phyloP scores from a whole-genome alignment of 164 flowering plant genomes.

The Tinospora cordifolia region DNA sequence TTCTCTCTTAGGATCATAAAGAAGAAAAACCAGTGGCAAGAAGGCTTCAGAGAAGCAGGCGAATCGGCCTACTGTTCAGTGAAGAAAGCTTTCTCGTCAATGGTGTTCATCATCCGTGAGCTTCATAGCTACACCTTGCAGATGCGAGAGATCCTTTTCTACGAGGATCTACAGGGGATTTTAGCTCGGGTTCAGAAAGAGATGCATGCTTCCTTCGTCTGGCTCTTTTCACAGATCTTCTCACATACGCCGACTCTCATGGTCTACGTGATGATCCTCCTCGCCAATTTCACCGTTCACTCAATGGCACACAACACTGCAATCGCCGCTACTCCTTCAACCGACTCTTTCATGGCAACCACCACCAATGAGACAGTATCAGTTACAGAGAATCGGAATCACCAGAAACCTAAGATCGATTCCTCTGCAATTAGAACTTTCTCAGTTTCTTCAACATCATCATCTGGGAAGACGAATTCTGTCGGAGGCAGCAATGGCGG shows the following conservation, averaged over 20 bases:
- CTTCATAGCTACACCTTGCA: slow-evolving; percentile 70
- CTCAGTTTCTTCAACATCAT: slow-evolving; percentile 29
- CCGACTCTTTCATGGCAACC: slow-evolving; percentile 5
- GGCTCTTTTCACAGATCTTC: slow-evolving; percentile 86
- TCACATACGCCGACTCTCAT: slow-evolving; percentile 82
- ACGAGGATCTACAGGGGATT: slow-evolving; percentile 60
- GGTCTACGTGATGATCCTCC: slow-evolving; percentile 84
- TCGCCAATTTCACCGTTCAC: slow-evolving; percentile 81
- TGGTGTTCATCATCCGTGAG: slow-evolving; percentile 90
- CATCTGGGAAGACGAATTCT: slow-evolving; percentile 40
- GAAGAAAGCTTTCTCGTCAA: slow-evolving; percentile 75
- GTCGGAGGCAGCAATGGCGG: slow-evolving; percentile 63
- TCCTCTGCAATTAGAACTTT: slow-evolving; percentile 35
- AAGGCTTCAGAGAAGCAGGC: slow-evolving; percentile 45
- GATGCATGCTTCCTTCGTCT: slow-evolving; percentile 79
- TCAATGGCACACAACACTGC: slow-evolving; percentile 57
- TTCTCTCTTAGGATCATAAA: slow-evolving; percentile 64
- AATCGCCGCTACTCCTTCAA: slow-evolving; percentile 35
- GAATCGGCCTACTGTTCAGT: slow-evolving; percentile 71
- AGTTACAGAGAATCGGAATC: slow-evolving; percentile 22
- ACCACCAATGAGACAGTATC: slow-evolving; percentile 27
- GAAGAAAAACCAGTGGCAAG: slow-evolving; percentile 51
- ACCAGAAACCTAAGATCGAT: slow-evolving; percentile 31
- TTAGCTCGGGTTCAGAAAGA: slow-evolving; percentile 60
- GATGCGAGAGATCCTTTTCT: slow-evolving; percentile 54